Conservation (phyloP, 1,139 yeast genomes). For the Lipomyces yarrowii region DNA sequence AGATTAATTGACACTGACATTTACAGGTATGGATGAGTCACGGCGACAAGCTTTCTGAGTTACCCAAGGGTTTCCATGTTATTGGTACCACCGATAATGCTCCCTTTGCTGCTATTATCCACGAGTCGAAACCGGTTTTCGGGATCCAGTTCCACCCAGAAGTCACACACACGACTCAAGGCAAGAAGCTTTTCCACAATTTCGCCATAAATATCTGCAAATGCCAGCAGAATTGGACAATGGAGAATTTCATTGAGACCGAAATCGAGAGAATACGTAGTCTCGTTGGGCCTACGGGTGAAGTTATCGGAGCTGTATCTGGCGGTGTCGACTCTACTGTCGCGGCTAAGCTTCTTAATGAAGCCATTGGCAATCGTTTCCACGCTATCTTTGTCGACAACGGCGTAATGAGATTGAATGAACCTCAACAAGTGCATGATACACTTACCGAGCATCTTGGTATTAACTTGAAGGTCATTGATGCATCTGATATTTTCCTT, state of each 20-base stretch:
- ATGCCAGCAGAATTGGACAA: slow-evolving; percentile 90
- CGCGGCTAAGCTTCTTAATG: slow-evolving; percentile 97
- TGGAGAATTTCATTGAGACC: slow-evolving; percentile 96
- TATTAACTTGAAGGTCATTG: slow-evolving; percentile 90
- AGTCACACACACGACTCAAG: slow-evolving; percentile 94
- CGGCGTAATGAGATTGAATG: slow-evolving; percentile 95
- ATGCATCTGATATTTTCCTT: slow-evolving; percentile 89
- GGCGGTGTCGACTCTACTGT: slow-evolving; percentile 99
- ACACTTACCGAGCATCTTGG: slow-evolving; percentile 92
- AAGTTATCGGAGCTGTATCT: slow-evolving; percentile 98
- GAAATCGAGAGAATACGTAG: slow-evolving; percentile 90
- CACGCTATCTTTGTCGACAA: slow-evolving; percentile 98
- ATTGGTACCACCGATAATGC: slow-evolving; percentile 94
- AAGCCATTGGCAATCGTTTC: slow-evolving; percentile 98
- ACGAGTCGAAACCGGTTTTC: slow-evolving; percentile 70
- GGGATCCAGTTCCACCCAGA: slow-evolving; percentile 99
- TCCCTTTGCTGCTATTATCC: slow-evolving; percentile 91
- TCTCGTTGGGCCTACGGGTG: slow-evolving; percentile 95
- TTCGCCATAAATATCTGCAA: slow-evolving; percentile 91
- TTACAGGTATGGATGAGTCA: slow-evolving; percentile 94
- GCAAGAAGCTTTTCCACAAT: slow-evolving; percentile 82
- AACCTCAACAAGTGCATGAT: slow-evolving; percentile 83
- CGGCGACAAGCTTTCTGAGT: slow-evolving; percentile 90
- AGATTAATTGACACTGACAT: background rate
- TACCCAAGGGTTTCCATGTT: slow-evolving; percentile 86